These are phyloP conservation scores for Umbelopsis sp. DNA, from an alignment of 192 early-diverging fungal species.

Conservation along the genomic window DNA sequence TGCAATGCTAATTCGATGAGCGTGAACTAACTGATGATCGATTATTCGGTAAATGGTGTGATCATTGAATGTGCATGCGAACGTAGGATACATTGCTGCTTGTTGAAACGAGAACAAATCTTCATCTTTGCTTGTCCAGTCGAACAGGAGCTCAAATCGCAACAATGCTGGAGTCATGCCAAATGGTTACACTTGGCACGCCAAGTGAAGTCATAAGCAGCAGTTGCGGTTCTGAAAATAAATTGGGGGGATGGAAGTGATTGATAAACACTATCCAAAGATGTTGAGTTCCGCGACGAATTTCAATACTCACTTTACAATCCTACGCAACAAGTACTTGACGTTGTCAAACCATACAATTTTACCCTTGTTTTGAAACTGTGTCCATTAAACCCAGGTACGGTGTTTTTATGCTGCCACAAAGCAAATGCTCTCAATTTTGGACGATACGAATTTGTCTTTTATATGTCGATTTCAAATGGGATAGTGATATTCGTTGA, in stretches of 20 bases:
- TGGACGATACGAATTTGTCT: too few relatives aligned
- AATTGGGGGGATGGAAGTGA: not conserved
- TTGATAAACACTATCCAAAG: too few relatives aligned
- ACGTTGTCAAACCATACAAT: too few relatives aligned
- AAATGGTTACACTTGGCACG: not conserved
- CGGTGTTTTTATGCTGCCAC: too few relatives aligned
- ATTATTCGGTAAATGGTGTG: constrained; percentile 32
- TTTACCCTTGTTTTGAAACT: too few relatives aligned
- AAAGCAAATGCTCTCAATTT: too few relatives aligned
- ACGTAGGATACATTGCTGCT: constrained; percentile 28
- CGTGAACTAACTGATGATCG: constrained; percentile 21
- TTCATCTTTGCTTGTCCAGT: constrained; percentile 12
- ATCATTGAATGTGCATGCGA: constrained; percentile 22
- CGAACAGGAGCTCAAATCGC: constrained; percentile 4
- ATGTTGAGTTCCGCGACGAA: too few relatives aligned
- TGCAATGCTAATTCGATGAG: constrained; percentile 29
- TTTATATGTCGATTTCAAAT: too few relatives aligned
- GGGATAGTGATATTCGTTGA: too few relatives aligned
- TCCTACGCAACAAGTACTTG: too few relatives aligned
- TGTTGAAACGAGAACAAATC: constrained; percentile 12
- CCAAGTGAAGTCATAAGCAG: not conserved
- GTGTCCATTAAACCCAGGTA: too few relatives aligned
- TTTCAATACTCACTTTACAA: too few relatives aligned
- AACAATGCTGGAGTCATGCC: not conserved
- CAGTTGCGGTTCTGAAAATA: not conserved